Evolutionary conservation across 257 asterid species (phyloP), one percentile per base, ranked within the genome.

Genomic region (Leonotis leonurus): DNA sequence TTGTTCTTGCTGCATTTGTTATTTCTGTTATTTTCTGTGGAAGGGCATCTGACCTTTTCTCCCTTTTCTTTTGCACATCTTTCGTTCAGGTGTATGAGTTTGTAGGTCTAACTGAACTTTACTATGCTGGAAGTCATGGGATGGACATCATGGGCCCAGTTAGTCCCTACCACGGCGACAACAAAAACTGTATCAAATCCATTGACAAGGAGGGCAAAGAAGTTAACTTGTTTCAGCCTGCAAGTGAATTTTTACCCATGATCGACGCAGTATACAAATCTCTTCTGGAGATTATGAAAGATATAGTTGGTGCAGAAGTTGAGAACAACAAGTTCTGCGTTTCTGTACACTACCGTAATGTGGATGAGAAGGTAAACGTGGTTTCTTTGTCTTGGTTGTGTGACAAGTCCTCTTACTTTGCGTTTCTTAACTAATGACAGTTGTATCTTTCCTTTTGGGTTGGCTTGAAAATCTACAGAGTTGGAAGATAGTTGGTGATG

Each of bases 71-170:
- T 37, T 22, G 8, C 44, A 6, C 60, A 37, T 49, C 24, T 30
- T 64, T 73, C 43, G 18, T 75, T 75, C 80, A 90, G 97, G 98
- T 92, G 3, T 75, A 72, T 32, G 89, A 92, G 76, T 92, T 92
- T 65, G 89, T 92, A 26, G 94, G 96, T 66, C 81, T 92, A 51
- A 71, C 76, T 9, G 96, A 92, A 60, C 97, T 92, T 69, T 81
- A 86, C 68, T 92, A 92, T 52, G 99, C 97, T 43, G 99, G 99
- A 56, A 89, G 97, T 72, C 97, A 92, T 43, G 97, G 99, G 62
- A 92, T 92, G 99, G 99, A 92, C 73, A 92, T 92, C 56, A 86
- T 92, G 95, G 89, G 97, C 18, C 99, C 99, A 1, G 85, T 80
- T 77, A 81, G 71, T 48, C 67, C 99, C 24, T 43, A 64, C 52